Conservation (phyloP, 176 grass and related monocot genomes). For the Cenchrus purpureus region DNA sequence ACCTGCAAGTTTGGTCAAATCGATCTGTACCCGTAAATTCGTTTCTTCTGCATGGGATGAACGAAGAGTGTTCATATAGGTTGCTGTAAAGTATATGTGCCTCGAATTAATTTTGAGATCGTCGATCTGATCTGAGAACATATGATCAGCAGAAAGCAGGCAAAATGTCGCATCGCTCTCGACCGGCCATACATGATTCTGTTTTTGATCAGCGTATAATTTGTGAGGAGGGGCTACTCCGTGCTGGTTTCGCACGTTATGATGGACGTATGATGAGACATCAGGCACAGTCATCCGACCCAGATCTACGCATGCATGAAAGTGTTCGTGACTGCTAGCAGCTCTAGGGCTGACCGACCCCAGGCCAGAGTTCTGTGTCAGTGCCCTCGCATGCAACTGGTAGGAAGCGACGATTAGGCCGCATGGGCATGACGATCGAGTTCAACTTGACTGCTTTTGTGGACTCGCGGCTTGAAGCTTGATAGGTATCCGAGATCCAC, state of each 20-base stretch:
- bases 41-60: not conserved
- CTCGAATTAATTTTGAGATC: not conserved
- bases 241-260: not conserved
- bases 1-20: not conserved
- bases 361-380: not conserved
- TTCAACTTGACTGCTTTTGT: not conserved
- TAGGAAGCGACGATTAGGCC: not conserved
- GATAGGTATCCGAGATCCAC: too few relatives aligned
- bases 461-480: too few relatives aligned
- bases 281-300: slow-evolving; percentile 3
- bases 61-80: not conserved
- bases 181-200: not conserved
- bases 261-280: slow-evolving; percentile 22
- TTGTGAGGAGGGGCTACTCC: slow-evolving; percentile 18
- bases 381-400: not conserved
- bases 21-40: not conserved
- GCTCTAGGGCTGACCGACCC: not conserved
- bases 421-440: not conserved
- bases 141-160: not conserved
- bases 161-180: slow-evolving; percentile 9
- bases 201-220: not conserved
- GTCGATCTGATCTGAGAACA: not conserved
- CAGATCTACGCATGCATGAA: slow-evolving; percentile 13
- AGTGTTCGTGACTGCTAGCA: not conserved
- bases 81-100: not conserved